A percentile compares a stretch with the other conserved stretches of the same genome.
phyloP scores from a whole-genome alignment of 225 moss, liverwort and hornwort genomes.

The Bryoerythrophyllum caledonicum region DNA sequence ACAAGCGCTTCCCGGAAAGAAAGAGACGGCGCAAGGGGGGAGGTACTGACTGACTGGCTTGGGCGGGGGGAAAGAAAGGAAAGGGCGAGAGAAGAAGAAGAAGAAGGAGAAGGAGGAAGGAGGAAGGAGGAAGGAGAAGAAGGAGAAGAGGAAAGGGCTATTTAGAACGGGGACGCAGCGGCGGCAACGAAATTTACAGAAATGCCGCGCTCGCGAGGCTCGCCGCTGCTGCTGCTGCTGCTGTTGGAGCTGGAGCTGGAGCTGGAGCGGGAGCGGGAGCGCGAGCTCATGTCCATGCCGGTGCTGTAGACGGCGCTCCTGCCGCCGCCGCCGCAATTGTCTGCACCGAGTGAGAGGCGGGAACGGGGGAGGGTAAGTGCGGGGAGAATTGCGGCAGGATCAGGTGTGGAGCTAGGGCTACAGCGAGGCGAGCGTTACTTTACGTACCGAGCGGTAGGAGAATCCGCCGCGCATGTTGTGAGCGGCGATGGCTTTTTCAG shows the following conservation, averaged over 20 bases:
- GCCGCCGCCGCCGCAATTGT: slow-evolving; percentile 20
- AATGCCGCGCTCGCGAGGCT: slow-evolving; percentile 42
- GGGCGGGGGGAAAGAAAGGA: background rate
- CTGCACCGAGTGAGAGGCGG: background rate
- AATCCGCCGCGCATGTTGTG: slow-evolving; percentile 34
- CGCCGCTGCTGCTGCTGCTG: slow-evolving; percentile 12
- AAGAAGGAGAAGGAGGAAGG: too few species aligned
- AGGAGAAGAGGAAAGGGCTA: background rate
- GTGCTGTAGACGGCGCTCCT: too few species aligned
- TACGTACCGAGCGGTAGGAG: slow-evolving; percentile 28
- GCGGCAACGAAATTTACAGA: slow-evolving; percentile 52
- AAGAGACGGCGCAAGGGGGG: background rate
- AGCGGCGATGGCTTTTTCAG: slow-evolving; percentile 23
- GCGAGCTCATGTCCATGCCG: slow-evolving; percentile 2
- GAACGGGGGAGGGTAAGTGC: slow-evolving; percentile 21
- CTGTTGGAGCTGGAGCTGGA: slow-evolving; percentile 2
- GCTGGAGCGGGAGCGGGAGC: background rate
- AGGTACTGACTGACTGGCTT: background rate
- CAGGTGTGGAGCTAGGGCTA: slow-evolving; percentile 51
- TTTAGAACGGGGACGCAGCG: slow-evolving; percentile 38
- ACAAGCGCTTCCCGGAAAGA: background rate
- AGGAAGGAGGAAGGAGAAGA: too few species aligned
- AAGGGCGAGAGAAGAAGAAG: background rate
- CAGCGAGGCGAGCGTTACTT: slow-evolving; percentile 40
- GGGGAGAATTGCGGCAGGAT: slow-evolving; percentile 35